Evolutionary conservation across 2,329 filamentous ascomycete species (phyloP).

Genomic region (Colletotrichum salicis): DNA sequence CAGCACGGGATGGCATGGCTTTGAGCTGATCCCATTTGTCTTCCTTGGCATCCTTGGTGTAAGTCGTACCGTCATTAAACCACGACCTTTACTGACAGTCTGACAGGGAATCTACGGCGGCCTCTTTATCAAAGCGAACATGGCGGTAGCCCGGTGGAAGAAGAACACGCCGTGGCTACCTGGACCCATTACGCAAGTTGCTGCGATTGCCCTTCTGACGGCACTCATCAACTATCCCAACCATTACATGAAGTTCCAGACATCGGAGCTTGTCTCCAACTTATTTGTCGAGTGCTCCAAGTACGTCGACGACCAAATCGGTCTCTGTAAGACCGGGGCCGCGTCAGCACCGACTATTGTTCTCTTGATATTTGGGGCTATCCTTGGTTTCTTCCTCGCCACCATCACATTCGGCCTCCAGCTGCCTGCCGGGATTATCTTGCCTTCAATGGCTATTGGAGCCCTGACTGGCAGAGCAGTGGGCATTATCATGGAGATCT

Average conservation of each 20-base stretch:
- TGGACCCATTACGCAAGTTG: constrained; percentile 81
- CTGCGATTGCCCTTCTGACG: constrained; percentile 81
- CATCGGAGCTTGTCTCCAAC: constrained; percentile 89
- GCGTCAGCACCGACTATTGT: constrained; percentile 85
- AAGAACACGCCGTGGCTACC: constrained; percentile 73
- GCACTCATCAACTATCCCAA: constrained; percentile 95
- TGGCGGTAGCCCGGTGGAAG: constrained; percentile 85
- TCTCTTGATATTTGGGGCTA: constrained; percentile 81
- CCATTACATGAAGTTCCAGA: constrained; percentile 93
- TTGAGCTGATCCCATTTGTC: constrained; percentile 90
- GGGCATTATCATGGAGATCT: constrained; percentile 89
- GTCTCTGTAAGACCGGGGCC: constrained; percentile 87
- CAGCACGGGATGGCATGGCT: constrained; percentile 90
- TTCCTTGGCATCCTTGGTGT: constrained; percentile 85
- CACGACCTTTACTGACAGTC: constrained; percentile 28
- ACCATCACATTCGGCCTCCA: constrained; percentile 92
- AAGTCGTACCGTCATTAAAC: constrained; percentile 37
- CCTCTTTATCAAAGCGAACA: constrained; percentile 94
- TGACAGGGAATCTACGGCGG: constrained; percentile 86
- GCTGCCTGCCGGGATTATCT: constrained; percentile 93
- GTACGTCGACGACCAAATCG: constrained; percentile 85
- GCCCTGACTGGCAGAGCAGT: constrained; percentile 89
- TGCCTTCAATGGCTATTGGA: constrained; percentile 96
- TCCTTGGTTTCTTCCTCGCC: constrained; percentile 86
- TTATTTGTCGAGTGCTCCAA: constrained; percentile 92